Percentiles rank a stretch among this genome's conserved stretches.
These are phyloP conservation scores for Carallia brachiata DNA, from an alignment of 345 rosid genomes.

Conservation along the genomic window DNA sequence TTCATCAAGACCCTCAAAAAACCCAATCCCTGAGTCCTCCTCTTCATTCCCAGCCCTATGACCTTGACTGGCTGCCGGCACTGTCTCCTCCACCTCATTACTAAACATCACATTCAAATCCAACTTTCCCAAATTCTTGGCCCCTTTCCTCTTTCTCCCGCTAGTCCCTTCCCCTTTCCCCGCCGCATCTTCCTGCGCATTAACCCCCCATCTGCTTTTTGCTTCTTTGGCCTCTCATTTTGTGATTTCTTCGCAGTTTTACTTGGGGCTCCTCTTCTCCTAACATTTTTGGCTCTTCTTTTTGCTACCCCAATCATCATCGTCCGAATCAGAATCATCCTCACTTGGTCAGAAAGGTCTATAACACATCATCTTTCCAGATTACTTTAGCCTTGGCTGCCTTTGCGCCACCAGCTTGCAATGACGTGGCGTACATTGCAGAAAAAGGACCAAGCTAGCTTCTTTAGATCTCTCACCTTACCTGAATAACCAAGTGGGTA, in stretches of 20 bases:
- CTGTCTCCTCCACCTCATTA: constrained; percentile 78
- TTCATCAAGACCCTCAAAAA: constrained; percentile 96
- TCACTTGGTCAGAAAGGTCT: constrained; percentile 52
- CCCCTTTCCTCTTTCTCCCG: constrained; percentile 51
- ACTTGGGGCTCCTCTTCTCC: constrained; percentile 40
- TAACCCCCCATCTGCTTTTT: constrained; percentile 30
- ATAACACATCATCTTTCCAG: constrained; percentile 47
- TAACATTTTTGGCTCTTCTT: constrained; percentile 40
- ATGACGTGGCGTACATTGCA: constrained; percentile 44
- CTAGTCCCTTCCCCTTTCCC: constrained; percentile 34
- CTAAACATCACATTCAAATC: constrained; percentile 98
- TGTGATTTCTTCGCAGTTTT: constrained; percentile 41
- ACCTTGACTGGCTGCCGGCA: constrained; percentile 36
- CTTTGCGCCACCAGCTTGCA: constrained; percentile 30
- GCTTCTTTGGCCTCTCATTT: constrained; percentile 38
- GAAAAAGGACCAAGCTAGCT: constrained; percentile 74
- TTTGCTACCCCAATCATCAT: constrained; percentile 52
- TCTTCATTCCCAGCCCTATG: constrained; percentile 49
- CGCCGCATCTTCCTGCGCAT: constrained; percentile 19
- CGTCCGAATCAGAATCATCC: constrained; percentile 45
- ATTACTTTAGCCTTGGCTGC: constrained; percentile 13
- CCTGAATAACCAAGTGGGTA: constrained; percentile 69
- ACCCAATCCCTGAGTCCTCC: constrained; percentile 82
- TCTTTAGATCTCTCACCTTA: constrained; percentile 19
- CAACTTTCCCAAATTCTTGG: constrained; percentile 67